These are phyloP conservation scores for Jimgerdemannia flammicorona DNA, from an alignment of 192 early-diverging fungal genomes.

Conservation along the genomic window DNA sequence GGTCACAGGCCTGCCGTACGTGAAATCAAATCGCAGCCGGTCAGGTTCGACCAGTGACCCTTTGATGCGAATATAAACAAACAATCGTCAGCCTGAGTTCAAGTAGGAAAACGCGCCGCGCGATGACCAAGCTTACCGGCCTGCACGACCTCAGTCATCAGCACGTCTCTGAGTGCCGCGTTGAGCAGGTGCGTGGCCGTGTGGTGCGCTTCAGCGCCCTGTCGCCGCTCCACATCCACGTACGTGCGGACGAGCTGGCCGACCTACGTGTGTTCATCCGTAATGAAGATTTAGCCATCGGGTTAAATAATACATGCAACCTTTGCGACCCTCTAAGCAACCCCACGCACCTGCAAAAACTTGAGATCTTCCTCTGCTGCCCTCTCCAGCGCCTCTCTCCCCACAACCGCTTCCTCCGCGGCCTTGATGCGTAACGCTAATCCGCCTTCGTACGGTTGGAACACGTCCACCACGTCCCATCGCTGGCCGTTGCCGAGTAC, in stretches of 20 bases:
- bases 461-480: slow-evolving; percentile 43
- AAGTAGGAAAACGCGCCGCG: too few species aligned
- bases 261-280: neutral
- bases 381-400: neutral
- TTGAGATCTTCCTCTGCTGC: slow-evolving; percentile 25
- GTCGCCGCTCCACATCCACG: slow-evolving; percentile 37
- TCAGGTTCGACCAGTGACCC: slow-evolving; percentile 47
- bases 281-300: too few species aligned
- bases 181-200: slow-evolving; percentile 57
- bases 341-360: slow-evolving; percentile 30
- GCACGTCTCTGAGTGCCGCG: slow-evolving; percentile 43
- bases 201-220: slow-evolving; percentile 48
- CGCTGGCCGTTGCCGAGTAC: slow-evolving; percentile 32
- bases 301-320: too few species aligned
- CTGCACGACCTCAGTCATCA: slow-evolving; percentile 45
- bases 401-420: neutral
- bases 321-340: neutral
- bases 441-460: slow-evolving; percentile 45
- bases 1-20: slow-evolving; percentile 42
- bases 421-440: slow-evolving; percentile 37
- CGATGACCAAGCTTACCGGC: slow-evolving; percentile 25
- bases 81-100: too few species aligned
- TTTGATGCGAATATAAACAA: neutral
- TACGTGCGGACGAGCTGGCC: slow-evolving; percentile 32
- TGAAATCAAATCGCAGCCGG: slow-evolving; percentile 56